Evolutionary conservation across 148 eudicot genomes (phyloP).

Genomic region (Camellia japonica): DNA sequence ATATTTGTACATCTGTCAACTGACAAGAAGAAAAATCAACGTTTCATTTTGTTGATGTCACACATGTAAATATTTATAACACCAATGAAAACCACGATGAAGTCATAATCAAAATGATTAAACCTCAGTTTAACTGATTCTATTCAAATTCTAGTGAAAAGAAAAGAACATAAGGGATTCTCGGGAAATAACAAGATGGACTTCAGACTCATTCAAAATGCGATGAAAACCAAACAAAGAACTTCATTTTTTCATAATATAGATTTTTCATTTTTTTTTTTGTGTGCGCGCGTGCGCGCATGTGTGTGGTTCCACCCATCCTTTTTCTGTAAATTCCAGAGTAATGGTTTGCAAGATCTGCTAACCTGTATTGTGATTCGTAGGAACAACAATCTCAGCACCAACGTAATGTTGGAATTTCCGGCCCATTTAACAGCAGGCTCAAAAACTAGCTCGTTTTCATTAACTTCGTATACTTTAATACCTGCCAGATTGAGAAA

Average conservation of each 20-base stretch:
- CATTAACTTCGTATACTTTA: conserved; percentile 72
- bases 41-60: neutral
- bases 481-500: conserved; percentile 43
- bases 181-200: neutral
- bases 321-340: neutral
- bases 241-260: neutral
- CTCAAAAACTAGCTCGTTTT: conserved; percentile 67
- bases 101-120: neutral
- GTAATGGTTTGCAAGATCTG: neutral
- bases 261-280: neutral
- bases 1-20: conserved; percentile 77
- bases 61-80: neutral
- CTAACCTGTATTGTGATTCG: conserved; percentile 64
- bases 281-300: neutral
- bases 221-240: neutral
- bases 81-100: neutral
- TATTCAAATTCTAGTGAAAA: neutral
- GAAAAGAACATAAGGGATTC: neutral
- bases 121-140: neutral
- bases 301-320: neutral
- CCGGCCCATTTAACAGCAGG: conserved; percentile 88
- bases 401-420: conserved; percentile 59
- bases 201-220: neutral
- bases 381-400: conserved; percentile 46
- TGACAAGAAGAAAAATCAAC: conserved; percentile 33